Base-by-base conservation (phyloP, 2,329 filamentous ascomycete genomes). In the Calonectria leucothoes region DNA sequence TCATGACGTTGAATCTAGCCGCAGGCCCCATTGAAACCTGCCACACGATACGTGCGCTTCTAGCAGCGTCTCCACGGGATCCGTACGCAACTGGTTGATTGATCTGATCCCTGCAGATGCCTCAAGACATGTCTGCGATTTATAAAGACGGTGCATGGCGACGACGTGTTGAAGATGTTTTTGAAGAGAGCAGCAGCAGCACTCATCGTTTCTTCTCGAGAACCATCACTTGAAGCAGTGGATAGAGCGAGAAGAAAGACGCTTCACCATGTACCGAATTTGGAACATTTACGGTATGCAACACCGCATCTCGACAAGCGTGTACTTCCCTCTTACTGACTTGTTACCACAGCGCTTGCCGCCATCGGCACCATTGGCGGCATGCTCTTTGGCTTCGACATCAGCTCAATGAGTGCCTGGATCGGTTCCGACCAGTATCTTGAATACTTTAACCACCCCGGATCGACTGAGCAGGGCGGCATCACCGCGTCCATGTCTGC, bases 321-420 rank as follows among this genome's bases (percentile, higher is more conserved):
- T 71, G 8, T 2, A 6, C 66, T 39, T 7, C n/a, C n/a, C n/a
- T 66, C 25, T 6, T 68, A 8, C 76, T 77, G 70, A 81, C 68
- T 45, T 42, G n/a, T 33, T 31, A 1, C 3, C 29, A 5, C 37
- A 85, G 83, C 82, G 1, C 79, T 85, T 63, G 83, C 83, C 71
- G 83, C 82, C 80, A 80, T 85, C 64, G 84, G 83, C 81, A 86
- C 84, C 73, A 85, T 86, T 65, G 85, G 85, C 75, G 85, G 85
- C 67, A 84, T 85, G 81, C 82, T 86, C 39, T 90, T 90, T 76
- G 88, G 88, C 71, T 91, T 91, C 81, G 89, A 91, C 74, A 90
- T 91, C 72, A 87, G 87, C 33, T 90, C 89, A 71, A 91, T 91
- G 87, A 88, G 87, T 20, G 90, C 89, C 71, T 90, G 90, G 79